Evolutionary conservation across 2,329 filamentous ascomycete genomes (phyloP).

Genomic region (Lachnellula subtilissima): DNA sequence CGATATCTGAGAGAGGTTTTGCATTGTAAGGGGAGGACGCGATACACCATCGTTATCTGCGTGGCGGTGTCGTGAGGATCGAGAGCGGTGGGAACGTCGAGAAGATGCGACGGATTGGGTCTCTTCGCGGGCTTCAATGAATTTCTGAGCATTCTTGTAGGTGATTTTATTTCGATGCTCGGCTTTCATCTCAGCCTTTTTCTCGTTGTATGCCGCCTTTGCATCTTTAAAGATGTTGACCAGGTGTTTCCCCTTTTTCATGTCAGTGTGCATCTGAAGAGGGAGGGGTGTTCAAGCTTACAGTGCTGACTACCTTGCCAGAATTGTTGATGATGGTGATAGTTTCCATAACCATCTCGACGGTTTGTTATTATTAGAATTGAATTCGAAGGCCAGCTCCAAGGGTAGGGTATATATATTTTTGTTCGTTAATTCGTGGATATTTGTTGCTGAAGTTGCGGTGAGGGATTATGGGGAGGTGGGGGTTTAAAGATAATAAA

Average conservation of each 20-base stretch:
- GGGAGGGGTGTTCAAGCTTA: conserved; percentile 40
- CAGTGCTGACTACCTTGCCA: conserved; percentile 84
- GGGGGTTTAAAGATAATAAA: conserved; percentile 6
- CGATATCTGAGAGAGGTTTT: conserved; percentile 20
- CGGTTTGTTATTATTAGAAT: conserved; percentile 7
- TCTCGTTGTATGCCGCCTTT: conserved; percentile 79
- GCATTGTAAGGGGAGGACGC: conserved; percentile 21
- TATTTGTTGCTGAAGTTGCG: conserved; percentile 4
- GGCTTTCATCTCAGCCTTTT: conserved; percentile 75
- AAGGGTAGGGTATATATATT: conserved; percentile 4
- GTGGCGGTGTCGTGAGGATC: conserved; percentile 18
- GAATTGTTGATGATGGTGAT: conserved; percentile 88
- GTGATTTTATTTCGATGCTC: conserved; percentile 57
- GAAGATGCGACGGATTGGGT: conserved; percentile 38
- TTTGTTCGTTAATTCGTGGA: conserved; percentile 8
- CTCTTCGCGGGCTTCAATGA: conserved; percentile 39
- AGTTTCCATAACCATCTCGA: conserved; percentile 55
- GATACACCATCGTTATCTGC: conserved; percentile 5
- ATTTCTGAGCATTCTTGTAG: conserved; percentile 55
- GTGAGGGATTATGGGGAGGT: conserved; percentile 7
- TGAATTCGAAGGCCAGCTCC: conserved; percentile 25
- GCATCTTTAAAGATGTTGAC: conserved; percentile 90
- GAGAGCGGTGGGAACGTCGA: conserved; percentile 29
- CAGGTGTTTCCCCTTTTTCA: conserved; percentile 76
- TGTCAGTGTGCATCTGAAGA: conserved; percentile 13